A percentile compares a stretch with the other conserved stretches of the same genome.
These are phyloP conservation scores for Daucus carota DNA, from an alignment of 129 eudicot species.

Conservation along the genomic window DNA sequence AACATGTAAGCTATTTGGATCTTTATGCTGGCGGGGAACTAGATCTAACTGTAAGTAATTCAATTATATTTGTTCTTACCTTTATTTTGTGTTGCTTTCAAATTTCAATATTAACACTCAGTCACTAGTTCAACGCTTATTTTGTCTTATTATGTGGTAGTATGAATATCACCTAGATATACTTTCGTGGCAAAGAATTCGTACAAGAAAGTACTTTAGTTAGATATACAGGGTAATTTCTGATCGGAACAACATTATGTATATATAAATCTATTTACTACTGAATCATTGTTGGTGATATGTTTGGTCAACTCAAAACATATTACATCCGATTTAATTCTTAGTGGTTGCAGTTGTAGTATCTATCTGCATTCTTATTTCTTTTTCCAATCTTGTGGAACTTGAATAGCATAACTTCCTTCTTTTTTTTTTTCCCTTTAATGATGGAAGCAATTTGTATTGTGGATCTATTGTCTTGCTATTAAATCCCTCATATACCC, in stretches of 20 bases:
- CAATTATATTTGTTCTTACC: neutral
- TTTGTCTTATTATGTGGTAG: neutral
- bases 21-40: slow-evolving; percentile 1
- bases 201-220: neutral
- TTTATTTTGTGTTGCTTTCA: neutral
- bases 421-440: neutral
- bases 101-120: neutral
- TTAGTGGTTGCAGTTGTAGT: neutral
- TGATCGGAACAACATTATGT: neutral
- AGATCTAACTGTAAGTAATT: neutral
- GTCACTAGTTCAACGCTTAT: neutral
- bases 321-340: neutral
- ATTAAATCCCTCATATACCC: neutral
- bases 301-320: neutral
- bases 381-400: neutral
- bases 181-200: neutral
- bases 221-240: neutral
- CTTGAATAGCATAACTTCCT: neutral
- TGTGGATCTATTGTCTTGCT: neutral
- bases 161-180: neutral
- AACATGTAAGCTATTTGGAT: neutral
- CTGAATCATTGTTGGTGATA: neutral
- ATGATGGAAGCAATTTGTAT: neutral
- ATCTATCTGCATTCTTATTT: neutral
- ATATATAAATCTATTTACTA: neutral